phyloP scores from a whole-genome alignment of 2,329 filamentous ascomycete species.

The Sporothrix inflata region DNA sequence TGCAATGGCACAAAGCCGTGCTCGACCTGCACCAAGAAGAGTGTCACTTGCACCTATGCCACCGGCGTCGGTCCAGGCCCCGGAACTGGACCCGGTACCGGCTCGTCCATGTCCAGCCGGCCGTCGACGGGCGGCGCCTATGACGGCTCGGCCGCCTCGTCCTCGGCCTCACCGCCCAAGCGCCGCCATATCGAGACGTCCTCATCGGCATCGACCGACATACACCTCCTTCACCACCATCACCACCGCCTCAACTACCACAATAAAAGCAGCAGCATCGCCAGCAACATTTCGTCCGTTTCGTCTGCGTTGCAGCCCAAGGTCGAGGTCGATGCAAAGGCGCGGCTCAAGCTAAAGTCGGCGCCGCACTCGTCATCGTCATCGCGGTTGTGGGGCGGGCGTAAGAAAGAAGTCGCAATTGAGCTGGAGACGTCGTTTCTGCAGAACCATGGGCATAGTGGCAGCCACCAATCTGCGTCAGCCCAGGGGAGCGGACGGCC shows the following conservation, averaged over 20 bases:
- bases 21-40: slow-evolving; percentile 60
- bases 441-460: neutral
- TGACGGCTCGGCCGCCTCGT: neutral
- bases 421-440: slow-evolving; percentile 10
- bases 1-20: slow-evolving; percentile 64
- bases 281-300: neutral
- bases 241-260: slow-evolving; percentile 2
- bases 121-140: neutral
- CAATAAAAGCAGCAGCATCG: neutral
- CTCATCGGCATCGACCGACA: neutral
- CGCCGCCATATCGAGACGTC: slow-evolving; percentile 15
- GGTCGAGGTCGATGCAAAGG: neutral
- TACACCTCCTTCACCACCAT: neutral
- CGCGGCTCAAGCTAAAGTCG: slow-evolving; percentile 29
- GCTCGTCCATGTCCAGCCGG: neutral
- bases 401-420: neutral
- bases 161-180: slow-evolving; percentile 23
- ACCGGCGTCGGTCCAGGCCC: neutral
- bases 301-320: neutral
- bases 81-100: neutral
- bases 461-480: neutral
- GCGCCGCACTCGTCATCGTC: neutral
- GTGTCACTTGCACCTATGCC: slow-evolving; percentile 48
- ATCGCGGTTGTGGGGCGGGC: slow-evolving; percentile 26
- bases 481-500: neutral